Evolutionary conservation across 805 yeast genomes (phyloP).

Genomic region (Candida hispaniensis): DNA sequence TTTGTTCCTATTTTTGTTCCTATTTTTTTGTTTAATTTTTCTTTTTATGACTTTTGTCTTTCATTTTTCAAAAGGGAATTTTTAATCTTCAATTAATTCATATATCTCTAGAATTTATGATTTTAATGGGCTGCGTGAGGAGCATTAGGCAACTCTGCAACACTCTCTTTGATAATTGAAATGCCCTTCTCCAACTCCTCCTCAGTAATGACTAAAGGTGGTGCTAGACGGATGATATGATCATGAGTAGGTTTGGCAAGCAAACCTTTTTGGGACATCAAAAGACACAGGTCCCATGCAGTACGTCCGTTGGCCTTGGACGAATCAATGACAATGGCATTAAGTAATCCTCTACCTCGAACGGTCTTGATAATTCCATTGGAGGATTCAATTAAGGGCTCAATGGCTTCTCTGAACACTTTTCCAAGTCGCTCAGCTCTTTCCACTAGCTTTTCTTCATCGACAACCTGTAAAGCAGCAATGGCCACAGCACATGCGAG

Average conservation of each 20-base stretch:
- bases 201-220: conserved; percentile 84
- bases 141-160: conserved; percentile 34
- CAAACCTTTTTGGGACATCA: conserved; percentile 81
- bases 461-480: conserved; percentile 84
- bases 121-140: conserved; percentile 18
- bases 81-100: too few species aligned
- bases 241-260: conserved; percentile 96
- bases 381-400: conserved; percentile 25
- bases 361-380: conserved; percentile 49
- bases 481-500: conserved; percentile 85
- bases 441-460: conserved; percentile 75
- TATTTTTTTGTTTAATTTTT: too few species aligned
- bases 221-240: conserved; percentile 89
- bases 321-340: conserved; percentile 86
- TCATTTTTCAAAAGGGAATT: too few species aligned
- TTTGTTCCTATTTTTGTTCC: too few species aligned
- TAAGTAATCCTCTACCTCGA: conserved; percentile 75
- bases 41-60: too few species aligned
- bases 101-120: too few species aligned
- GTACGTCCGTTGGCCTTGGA: conserved; percentile 74
- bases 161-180: conserved; percentile 52
- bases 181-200: conserved; percentile 79
- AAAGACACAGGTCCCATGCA: conserved; percentile 91
- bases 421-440: conserved; percentile 66
- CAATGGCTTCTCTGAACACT: conserved; percentile 42